Conservation (phyloP, 495 filamentous ascomycete genomes). For the Aspergillus ostianus region DNA sequence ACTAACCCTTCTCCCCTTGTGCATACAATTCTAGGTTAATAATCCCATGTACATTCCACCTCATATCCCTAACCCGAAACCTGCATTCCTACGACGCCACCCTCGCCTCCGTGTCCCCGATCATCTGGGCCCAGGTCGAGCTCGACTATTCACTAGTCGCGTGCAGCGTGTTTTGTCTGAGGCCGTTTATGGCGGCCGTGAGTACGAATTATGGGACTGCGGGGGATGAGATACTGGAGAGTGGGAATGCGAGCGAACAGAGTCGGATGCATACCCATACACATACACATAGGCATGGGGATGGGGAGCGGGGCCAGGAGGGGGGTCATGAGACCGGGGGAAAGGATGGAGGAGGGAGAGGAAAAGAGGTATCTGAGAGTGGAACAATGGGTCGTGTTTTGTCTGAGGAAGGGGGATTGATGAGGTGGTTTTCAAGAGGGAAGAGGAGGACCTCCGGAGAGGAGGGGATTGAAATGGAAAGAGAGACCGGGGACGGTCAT, state of each 20-base stretch:
- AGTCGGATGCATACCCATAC: not conserved
- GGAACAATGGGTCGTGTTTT: too few species aligned
- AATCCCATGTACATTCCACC: conserved; percentile 26
- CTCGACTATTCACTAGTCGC: conserved; percentile 47
- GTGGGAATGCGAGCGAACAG: conserved; percentile 11
- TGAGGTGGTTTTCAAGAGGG: not conserved
- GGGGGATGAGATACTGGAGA: conserved; percentile 34
- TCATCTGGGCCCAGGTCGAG: conserved; percentile 45
- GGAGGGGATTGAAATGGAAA: conserved; percentile 16
- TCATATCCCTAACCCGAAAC: conserved; percentile 24
- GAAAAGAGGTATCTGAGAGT: not conserved
- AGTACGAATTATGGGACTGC: conserved; percentile 47
- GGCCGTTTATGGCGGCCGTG: conserved; percentile 51
- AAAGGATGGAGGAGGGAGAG: not conserved
- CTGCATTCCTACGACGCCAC: conserved; percentile 31
- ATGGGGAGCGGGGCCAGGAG: not conserved
- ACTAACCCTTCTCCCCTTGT: not conserved
- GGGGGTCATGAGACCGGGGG: not conserved
- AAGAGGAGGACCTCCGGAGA: not conserved
- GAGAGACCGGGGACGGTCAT: conserved; percentile 20
- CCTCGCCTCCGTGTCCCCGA: conserved; percentile 32
- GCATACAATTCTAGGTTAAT: conserved; percentile 32
- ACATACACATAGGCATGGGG: too few species aligned
- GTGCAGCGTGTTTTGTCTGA: conserved; percentile 49
- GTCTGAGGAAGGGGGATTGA: not conserved